These are phyloP conservation scores for Termitomyces sp. DNA, from an alignment of 768 basidiomycete genomes.

Conservation along the genomic window DNA sequence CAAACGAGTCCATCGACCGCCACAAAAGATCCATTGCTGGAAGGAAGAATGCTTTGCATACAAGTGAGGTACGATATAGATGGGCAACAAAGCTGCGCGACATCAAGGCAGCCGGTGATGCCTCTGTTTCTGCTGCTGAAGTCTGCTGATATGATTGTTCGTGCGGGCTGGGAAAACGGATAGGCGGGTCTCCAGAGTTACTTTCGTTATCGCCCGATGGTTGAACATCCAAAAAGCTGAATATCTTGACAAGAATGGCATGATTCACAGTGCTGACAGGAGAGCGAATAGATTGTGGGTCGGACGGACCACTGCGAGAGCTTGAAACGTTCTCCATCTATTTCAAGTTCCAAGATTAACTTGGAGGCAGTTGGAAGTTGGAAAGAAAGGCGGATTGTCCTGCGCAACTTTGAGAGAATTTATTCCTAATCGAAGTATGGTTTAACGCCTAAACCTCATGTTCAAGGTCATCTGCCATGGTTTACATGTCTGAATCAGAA, in stretches of 20 bases:
- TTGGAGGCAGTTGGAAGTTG: neutral
- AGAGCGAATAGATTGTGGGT: neutral
- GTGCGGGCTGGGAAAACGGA: no score
- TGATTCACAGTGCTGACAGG: neutral
- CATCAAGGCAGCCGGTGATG: no score
- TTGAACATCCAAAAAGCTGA: neutral
- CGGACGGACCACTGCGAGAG: no score
- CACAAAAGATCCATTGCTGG: constrained; percentile 28
- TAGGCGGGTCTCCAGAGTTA: neutral
- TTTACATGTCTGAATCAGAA: neutral
- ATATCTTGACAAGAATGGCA: neutral
- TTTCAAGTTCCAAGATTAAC: neutral
- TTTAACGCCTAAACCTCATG: neutral
- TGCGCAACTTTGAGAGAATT: neutral
- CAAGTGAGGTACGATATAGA: constrained; percentile 14
- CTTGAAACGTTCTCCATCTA: neutral
- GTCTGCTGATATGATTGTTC: no score
- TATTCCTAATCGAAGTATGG: neutral
- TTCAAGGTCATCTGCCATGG: neutral
- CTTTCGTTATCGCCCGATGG: no score
- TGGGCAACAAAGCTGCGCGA: no score
- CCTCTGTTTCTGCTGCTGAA: no score
- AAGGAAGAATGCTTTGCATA: constrained; percentile 24
- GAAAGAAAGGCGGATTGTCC: neutral
- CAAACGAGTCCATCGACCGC: constrained; percentile 24